These are phyloP conservation scores for Colletotrichum endophyticum DNA, from an alignment of 2,329 filamentous ascomycete species.

Conservation along the genomic window DNA sequence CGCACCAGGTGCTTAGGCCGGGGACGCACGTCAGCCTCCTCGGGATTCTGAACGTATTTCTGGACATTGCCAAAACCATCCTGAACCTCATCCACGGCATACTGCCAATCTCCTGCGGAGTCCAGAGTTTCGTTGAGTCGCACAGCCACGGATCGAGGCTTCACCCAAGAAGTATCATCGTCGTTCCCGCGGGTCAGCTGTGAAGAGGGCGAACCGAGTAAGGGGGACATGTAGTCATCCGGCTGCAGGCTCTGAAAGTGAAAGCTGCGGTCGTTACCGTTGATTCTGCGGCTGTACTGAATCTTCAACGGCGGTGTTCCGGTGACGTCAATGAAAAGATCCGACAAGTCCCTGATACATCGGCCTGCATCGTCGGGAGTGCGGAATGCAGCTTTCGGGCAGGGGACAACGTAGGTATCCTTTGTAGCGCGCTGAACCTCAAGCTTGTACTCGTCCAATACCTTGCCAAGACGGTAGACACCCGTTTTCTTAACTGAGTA, in stretches of 20 bases:
- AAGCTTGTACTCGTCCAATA: slow-evolving; percentile 92
- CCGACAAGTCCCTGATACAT: slow-evolving; percentile 87
- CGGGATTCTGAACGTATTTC: slow-evolving; percentile 69
- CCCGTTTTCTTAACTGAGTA: slow-evolving; percentile 85
- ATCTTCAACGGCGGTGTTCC: slow-evolving; percentile 92
- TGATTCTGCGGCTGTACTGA: slow-evolving; percentile 88
- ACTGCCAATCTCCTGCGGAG: slow-evolving; percentile 81
- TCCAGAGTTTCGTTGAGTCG: slow-evolving; percentile 90
- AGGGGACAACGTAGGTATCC: slow-evolving; percentile 84
- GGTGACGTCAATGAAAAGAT: slow-evolving; percentile 81
- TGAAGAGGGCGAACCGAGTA: slow-evolving; percentile 66
- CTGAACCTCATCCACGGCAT: slow-evolving; percentile 88
- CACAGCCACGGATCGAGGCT: slow-evolving; percentile 75
- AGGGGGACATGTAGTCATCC: slow-evolving; percentile 80
- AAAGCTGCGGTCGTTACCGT: slow-evolving; percentile 81
- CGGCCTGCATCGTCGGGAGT: slow-evolving; percentile 67
- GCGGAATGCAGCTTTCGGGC: slow-evolving; percentile 79
- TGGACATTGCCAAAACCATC: slow-evolving; percentile 90
- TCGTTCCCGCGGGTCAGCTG: slow-evolving; percentile 62
- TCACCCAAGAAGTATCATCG: slow-evolving; percentile 82
- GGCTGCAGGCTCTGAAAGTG: slow-evolving; percentile 95
- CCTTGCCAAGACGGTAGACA: slow-evolving; percentile 82
- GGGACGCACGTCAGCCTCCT: slow-evolving; percentile 70
- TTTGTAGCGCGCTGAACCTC: slow-evolving; percentile 80
- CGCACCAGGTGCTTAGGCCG: slow-evolving; percentile 72